Conservation (phyloP, 139 green algal genomes). For the Micromonas commoda region DNA sequence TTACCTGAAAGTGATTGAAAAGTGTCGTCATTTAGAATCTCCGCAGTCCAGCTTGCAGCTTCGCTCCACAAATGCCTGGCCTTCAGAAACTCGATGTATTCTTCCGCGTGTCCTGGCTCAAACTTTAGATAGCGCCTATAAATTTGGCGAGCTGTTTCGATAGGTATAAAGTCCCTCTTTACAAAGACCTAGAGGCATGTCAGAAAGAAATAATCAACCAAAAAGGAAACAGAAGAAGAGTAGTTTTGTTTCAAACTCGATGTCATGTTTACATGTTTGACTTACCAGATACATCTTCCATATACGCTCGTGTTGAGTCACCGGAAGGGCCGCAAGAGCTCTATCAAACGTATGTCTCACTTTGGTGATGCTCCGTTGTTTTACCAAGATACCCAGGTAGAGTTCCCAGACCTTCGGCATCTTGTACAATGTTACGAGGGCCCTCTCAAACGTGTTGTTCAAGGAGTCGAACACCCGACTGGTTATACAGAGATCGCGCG, state of each 20-base stretch:
- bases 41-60: constrained; percentile 62
- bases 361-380: constrained; percentile 62
- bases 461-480: background rate
- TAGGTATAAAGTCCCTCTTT: constrained; percentile 61
- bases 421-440: constrained; percentile 96
- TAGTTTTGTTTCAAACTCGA: background rate
- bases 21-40: constrained; percentile 76
- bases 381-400: constrained; percentile 80
- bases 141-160: constrained; percentile 85
- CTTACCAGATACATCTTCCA: constrained; percentile 84
- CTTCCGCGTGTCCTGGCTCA: constrained; percentile 87
- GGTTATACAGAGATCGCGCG: background rate
- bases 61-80: constrained; percentile 63
- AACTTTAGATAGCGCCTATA: constrained; percentile 95
- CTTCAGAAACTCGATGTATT: constrained; percentile 87
- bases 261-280: background rate
- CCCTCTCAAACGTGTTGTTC: constrained; percentile 68
- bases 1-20: constrained; percentile 90
- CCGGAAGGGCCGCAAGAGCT: constrained; percentile 78
- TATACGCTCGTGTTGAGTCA: constrained; percentile 95
- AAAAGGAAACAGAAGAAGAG: constrained; percentile 6
- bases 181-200: constrained; percentile 72
- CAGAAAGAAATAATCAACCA: too few species aligned
- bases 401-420: constrained; percentile 87
- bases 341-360: constrained; percentile 80